Evolutionary conservation across 108 stramenopile species (phyloP).

Genomic region (Pseudonitzschia pungens): DNA sequence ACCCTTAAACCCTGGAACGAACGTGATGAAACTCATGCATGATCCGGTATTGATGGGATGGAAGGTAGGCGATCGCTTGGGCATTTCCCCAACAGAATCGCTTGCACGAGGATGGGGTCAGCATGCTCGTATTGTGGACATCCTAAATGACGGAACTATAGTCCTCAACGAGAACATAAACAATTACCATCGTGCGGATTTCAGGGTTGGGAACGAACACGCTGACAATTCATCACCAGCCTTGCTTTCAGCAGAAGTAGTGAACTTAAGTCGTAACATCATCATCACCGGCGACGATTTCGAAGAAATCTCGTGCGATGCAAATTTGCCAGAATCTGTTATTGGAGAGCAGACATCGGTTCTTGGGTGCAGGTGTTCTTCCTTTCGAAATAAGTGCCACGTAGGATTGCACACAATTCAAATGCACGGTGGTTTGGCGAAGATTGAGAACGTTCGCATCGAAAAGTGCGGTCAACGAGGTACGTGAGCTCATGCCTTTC

Average conservation of each 20-base stretch:
- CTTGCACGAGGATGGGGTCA: constrained; percentile 43
- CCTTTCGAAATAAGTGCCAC: constrained; percentile 48
- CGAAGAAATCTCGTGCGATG: constrained; percentile 46
- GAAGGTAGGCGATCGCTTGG: constrained; percentile 60
- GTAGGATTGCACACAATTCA: constrained; percentile 52
- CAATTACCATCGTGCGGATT: constrained; percentile 40
- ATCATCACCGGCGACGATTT: constrained; percentile 67
- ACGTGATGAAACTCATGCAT: constrained; percentile 47
- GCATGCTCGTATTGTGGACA: constrained; percentile 39
- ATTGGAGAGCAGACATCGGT: constrained; percentile 32
- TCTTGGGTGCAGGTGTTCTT: constrained; percentile 39
- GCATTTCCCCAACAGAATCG: constrained; percentile 46
- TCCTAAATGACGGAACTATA: constrained; percentile 40
- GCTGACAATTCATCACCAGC: constrained; percentile 18
- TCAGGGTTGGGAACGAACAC: constrained; percentile 13
- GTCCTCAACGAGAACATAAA: constrained; percentile 27
- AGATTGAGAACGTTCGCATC: constrained; percentile 43
- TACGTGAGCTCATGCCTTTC: constrained; percentile 2
- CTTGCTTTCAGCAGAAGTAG: constrained; percentile 53
- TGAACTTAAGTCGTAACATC: constrained; percentile 54
- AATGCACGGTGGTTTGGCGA: constrained; percentile 16
- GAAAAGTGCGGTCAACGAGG: constrained; percentile 68
- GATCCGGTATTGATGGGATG: constrained; percentile 53
- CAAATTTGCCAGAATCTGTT: constrained; percentile 38
- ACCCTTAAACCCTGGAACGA: constrained; percentile 29